Evolutionary conservation across 1,284 basidiomycete species (phyloP), one percentile per base, ranked within the genome.

Genomic region (Irpex lacteus): DNA sequence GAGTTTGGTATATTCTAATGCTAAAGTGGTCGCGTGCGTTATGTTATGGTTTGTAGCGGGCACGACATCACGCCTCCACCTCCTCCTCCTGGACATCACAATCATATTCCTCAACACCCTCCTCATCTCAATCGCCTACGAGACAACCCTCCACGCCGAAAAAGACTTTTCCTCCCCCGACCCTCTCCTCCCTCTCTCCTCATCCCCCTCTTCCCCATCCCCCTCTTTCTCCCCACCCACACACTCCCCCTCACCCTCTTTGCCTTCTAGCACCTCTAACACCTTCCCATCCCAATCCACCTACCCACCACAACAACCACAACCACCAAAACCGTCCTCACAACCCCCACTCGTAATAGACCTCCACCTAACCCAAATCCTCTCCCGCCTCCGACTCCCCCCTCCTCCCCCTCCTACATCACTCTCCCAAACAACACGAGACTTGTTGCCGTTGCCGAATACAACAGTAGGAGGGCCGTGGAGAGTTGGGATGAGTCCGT

Each of bases 91-190:
- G 63, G 91, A 92, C 77, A 69, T 85, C 70, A 73, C 83, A 74
- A 90, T 92, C 65, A 76, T 92, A 38, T 73, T 81, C 66, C 80
- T 92, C 36, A 87, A 91, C 70, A 71, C 87, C 62, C 68, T 90
- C 59, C 84, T 90, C 74, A 81, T 82, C 8, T 84, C 82, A 52
- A 84, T 92, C 66, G 81, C 88, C 26, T 91, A 87, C 74, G 90
- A 91, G 71, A 82, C 85, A 3, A 72, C 76, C 9, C 73, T 80
- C 9, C 68, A 73, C 58, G 68, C 71, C 4, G 75, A 74, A 9
- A 72, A 74, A 64, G 70, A 76, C 34, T 68, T 75, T 4, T 71
- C 75, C 67, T 73, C 70, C 67, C 67, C 70, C 5, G 77, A 79
- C 62, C 70, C 76, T 3, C 70, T 77, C 57, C 68, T 71, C 60